Conservation (phyloP, 495 filamentous ascomycete genomes). For the Penicillium chermesinum region DNA sequence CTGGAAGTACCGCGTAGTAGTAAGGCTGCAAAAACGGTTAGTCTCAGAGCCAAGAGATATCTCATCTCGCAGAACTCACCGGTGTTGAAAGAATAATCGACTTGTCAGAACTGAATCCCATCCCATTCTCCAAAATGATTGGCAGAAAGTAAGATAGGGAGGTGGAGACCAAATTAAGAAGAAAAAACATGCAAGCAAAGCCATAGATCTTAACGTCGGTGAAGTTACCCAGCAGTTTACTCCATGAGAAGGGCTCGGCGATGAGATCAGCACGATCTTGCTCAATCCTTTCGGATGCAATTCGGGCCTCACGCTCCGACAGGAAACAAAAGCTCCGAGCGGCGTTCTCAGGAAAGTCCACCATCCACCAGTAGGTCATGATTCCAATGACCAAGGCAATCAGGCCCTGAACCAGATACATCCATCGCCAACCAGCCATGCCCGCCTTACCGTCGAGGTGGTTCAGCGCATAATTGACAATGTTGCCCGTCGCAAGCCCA, state of each 20-base stretch:
- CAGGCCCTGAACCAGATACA: constrained; percentile 65
- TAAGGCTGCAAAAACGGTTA: constrained; percentile 47
- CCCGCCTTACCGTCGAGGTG: constrained; percentile 54
- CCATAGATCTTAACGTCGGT: constrained; percentile 67
- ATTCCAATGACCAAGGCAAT: constrained; percentile 63
- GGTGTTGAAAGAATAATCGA: constrained; percentile 69
- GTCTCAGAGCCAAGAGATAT: background rate
- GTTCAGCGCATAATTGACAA: constrained; percentile 70
- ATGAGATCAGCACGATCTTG: constrained; percentile 62
- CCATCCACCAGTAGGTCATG: constrained; percentile 72
- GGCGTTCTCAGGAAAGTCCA: constrained; percentile 71
- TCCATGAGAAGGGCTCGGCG: constrained; percentile 55
- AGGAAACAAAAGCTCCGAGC: constrained; percentile 60
- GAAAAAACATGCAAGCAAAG: constrained; percentile 67
- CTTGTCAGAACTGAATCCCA: constrained; percentile 63
- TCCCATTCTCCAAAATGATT: constrained; percentile 64
- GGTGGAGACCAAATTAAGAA: constrained; percentile 67
- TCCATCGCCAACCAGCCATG: constrained; percentile 70
- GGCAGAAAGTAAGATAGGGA: constrained; percentile 66
- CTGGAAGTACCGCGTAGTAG: constrained; percentile 69
- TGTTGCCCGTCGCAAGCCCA: constrained; percentile 62
- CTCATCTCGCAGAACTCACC: constrained; percentile 17
- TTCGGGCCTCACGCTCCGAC: constrained; percentile 48
- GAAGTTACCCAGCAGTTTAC: constrained; percentile 55
- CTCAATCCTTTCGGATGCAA: constrained; percentile 55